A percentile compares a stretch with the other conserved stretches of the same genome.
phyloP scores from a whole-genome alignment of 2,329 filamentous ascomycete genomes.

The Dactylonectria estremocensis region DNA sequence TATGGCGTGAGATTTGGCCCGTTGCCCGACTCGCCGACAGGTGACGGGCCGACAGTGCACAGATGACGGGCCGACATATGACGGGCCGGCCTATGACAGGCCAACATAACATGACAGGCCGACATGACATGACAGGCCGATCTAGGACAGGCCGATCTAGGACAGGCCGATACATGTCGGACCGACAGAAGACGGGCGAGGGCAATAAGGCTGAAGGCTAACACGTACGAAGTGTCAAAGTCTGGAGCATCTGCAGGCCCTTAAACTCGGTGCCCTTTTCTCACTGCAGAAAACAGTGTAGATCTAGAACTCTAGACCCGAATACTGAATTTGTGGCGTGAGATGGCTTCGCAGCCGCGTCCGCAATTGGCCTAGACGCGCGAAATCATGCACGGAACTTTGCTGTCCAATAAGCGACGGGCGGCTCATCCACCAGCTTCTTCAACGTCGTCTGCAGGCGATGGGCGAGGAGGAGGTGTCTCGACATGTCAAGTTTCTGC shows the following conservation, averaged over 20 bases:
- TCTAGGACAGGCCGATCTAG: no score
- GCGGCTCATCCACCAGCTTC: conserved; percentile 28
- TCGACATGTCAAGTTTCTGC: conserved; percentile 44
- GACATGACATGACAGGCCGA: no score
- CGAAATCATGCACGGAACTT: conserved; percentile 45
- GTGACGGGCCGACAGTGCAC: background rate
- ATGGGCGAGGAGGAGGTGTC: conserved; percentile 32
- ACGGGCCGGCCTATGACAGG: no score
- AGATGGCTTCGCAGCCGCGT: conserved; percentile 34
- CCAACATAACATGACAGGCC: no score
- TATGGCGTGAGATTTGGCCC: background rate
- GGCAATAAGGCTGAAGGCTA: conserved; percentile 3
- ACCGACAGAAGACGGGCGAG: no score
- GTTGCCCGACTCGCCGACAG: background rate
- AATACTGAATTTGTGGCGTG: conserved; percentile 32
- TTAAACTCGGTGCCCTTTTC: conserved; percentile 13
- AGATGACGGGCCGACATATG: no score
- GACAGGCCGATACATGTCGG: no score
- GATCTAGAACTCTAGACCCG: background rate
- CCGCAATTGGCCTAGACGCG: conserved; percentile 40
- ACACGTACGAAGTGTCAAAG: background rate
- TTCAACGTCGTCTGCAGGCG: conserved; percentile 37
- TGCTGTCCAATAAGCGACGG: conserved; percentile 41
- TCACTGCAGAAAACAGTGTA: background rate
- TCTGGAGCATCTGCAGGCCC: background rate